Evolutionary conservation across 352 stramenopile species (phyloP), one percentile per base, ranked within the genome.

Genomic region (Phytopythium boreale): DNA sequence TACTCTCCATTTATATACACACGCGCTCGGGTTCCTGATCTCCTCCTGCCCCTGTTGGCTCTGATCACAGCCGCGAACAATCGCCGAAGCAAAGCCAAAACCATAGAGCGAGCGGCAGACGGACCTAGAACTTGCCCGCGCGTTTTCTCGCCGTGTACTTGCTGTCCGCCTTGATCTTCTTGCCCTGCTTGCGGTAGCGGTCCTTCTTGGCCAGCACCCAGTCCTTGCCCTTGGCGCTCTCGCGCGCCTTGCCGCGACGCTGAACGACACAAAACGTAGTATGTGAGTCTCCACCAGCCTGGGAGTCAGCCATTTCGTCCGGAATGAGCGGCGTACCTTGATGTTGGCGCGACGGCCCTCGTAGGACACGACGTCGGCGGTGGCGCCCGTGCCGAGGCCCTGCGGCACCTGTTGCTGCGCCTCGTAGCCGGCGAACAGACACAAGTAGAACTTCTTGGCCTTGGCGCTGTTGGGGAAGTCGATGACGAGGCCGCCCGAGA

Each of bases 361-460:
- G 60, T 90, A 90, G 5, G 82, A 76, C 37, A 90, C 74, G 51
- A 90, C 79, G 36, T 77, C 75, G 4, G 76, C 63, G 24, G 71
- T 74, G 51, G 82, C 79, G 57, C 76, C 79, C 14, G 81, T 83
- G 10, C 77, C 89, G 46, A 98, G 78, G 24, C 78, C 92, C 70
- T 90, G 81, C 4, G 92, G 96, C 29, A 97, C 74, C 51, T 88
- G 84, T 65, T 87, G 82, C 26, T 79, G 67, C 9, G 68, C 79
- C 49, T 93, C 97, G 49, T 89, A 91, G 57, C 97, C 91, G 56
- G 98, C 97, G 72, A 99, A 99, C 36, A 98, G 89, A 58, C 98
- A 96, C 20, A 99, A 72, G 74, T 99, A 99, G 79, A 99, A 98
- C 74, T 99, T 99, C 84, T 99, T 99, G 37, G 98, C 98, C 71